A percentile compares a stretch with the other conserved stretches of the same genome.
phyloP scores from a whole-genome alignment of 805 yeast genomes.

The Ogataea philodendri region DNA sequence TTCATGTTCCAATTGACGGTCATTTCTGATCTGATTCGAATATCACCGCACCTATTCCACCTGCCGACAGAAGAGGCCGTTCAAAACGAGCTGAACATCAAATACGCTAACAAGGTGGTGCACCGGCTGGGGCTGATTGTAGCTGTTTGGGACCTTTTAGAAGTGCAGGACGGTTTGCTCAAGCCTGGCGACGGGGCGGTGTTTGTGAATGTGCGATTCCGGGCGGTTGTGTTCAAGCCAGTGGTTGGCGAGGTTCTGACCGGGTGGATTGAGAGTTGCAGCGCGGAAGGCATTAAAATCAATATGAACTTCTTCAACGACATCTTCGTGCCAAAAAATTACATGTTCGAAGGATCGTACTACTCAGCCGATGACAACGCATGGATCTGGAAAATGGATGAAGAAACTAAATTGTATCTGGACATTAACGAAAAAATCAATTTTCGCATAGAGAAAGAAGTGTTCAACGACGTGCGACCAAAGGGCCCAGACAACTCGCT shows the following conservation, averaged over 20 bases:
- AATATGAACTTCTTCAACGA: constrained; percentile 89
- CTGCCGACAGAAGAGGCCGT: constrained; percentile 71
- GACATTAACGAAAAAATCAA: constrained; percentile 91
- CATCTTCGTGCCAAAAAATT: constrained; percentile 79
- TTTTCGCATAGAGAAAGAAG: constrained; percentile 86
- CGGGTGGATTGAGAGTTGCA: constrained; percentile 90
- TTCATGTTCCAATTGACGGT: constrained; percentile 84
- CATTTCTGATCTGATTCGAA: constrained; percentile 78
- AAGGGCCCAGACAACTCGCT: constrained; percentile 57
- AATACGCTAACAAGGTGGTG: constrained; percentile 82
- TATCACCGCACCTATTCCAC: constrained; percentile 82
- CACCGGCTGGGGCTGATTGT: constrained; percentile 82
- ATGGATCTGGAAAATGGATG: constrained; percentile 86
- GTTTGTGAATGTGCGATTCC: constrained; percentile 68
- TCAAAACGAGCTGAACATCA: constrained; percentile 74
- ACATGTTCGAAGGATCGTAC: constrained; percentile 61
- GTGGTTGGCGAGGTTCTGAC: constrained; percentile 89
- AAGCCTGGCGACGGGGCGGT: constrained; percentile 95
- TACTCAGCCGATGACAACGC: constrained; percentile 70
- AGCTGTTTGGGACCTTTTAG: constrained; percentile 77
- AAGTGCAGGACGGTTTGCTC: constrained; percentile 83
- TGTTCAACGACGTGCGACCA: constrained; percentile 82
- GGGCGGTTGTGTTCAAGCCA: constrained; percentile 85
- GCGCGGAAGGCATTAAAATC: constrained; percentile 82
- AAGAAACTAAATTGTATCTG: constrained; percentile 71